Evolutionary conservation across 169 alveolate species (phyloP), one percentile per base, ranked within the genome.

Genomic region (Plasmodium inui): DNA sequence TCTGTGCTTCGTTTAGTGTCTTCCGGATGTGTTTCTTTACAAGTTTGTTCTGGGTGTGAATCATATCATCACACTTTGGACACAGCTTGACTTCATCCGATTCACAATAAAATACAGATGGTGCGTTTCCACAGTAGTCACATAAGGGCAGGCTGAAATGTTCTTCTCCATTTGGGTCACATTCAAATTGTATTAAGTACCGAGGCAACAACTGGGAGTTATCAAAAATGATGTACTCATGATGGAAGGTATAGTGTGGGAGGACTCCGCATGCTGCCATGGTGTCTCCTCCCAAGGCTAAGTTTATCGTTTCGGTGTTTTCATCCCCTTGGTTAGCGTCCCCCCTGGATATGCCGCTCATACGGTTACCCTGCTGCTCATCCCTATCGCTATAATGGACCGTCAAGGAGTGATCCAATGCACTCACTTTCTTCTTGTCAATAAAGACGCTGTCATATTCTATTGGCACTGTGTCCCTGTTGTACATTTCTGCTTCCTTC

Each of bases 21-120:
- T 96, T 97, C 22, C 99, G 82, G 14, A 98, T 96, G 84, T 98
- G 99, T 82, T 98, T 95, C 34, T 97, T 96, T 26, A 98, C 99
- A 37, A 98, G 96, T 80, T 97, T 97, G 93, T 97, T 97, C 76
- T 97, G 97, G 32, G 97, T 79, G 91, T 98, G 99, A 9, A 97
- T 95, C 72, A 96, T 92, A 30, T 93, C 97, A 78, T 98, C 99
- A 80, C 99, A 98, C 41, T 96, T 95, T 74, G 80, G 95, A 92
- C 99, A 98, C 26, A 98, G 95, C 89, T 95, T 96, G 72, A 98
- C 99, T 61, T 94, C 95, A 92, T 98, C 99, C 17, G 98, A 96
- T 26, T 98, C 97, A 80, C 99, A 98, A 96, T 97, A 98, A 55
- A 97, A 86, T 34, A 97, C 86, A 12, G 99, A 97, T 3, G 98